These are phyloP conservation scores for Schwanniomyces vanrijiae DNA, from an alignment of 805 yeast species.

Conservation along the genomic window DNA sequence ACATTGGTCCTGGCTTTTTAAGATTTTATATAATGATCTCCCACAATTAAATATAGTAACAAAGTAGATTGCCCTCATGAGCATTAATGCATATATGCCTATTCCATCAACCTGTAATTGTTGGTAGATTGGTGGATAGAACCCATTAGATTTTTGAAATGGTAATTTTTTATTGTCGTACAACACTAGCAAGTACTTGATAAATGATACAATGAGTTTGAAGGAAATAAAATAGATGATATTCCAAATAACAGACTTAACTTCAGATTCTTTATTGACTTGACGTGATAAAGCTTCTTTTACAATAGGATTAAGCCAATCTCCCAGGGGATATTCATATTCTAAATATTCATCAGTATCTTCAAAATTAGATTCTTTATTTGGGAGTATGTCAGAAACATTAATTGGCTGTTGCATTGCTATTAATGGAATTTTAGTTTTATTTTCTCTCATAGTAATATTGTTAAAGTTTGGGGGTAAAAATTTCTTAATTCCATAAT, in stretches of 20 bases:
- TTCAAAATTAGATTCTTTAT: conserved; percentile 3
- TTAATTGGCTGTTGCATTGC: neutral
- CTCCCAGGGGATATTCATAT: conserved; percentile 19
- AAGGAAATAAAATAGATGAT: conserved; percentile 26
- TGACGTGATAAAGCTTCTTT: conserved; percentile 45
- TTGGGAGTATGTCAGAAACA: neutral
- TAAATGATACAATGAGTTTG: conserved; percentile 18
- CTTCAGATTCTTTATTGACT: conserved; percentile 39
- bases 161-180: conserved; percentile 7
- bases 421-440: conserved; percentile 12
- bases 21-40: conserved; percentile 24
- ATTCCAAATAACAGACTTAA: conserved; percentile 28
- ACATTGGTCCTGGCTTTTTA: conserved; percentile 49
- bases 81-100: conserved; percentile 6
- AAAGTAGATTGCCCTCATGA: conserved; percentile 17
- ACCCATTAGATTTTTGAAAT: conserved; percentile 6
- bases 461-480: conserved; percentile 21
- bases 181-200: conserved; percentile 8
- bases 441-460: neutral
- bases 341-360: conserved; percentile 12
- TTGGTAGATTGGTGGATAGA: conserved; percentile 4
- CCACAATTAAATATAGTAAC: conserved; percentile 26
- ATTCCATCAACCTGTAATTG: conserved; percentile 1
- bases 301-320: conserved; percentile 45
- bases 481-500: conserved; percentile 25